Percentiles rank a stretch among this genome's conserved stretches.
These are phyloP conservation scores for Boletus rufocinnamomeus DNA, from an alignment of 768 basidiomycete genomes.

Conservation along the genomic window DNA sequence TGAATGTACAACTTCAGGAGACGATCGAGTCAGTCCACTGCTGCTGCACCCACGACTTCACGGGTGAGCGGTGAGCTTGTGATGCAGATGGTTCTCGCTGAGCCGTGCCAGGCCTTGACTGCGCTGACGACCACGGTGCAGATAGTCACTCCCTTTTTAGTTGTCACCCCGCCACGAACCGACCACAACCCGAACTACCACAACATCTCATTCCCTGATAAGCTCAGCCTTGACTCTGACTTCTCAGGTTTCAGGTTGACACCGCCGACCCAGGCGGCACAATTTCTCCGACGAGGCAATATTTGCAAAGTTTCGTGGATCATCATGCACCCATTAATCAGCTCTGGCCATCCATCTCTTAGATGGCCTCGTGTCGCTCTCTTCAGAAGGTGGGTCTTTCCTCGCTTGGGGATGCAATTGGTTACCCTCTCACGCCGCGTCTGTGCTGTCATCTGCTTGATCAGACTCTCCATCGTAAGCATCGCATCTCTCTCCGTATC, in stretches of 20 bases:
- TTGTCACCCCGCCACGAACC: slow-evolving; percentile 11
- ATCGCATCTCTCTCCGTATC: slow-evolving; percentile 14
- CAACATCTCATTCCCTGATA: neutral
- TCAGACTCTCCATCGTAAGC: neutral
- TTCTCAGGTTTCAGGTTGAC: neutral
- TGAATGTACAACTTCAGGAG: slow-evolving; percentile 18
- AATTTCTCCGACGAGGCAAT: neutral
- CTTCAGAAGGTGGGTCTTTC: slow-evolving; percentile 5
- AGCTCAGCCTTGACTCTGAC: neutral
- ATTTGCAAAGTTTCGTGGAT: neutral
- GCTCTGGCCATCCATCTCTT: slow-evolving; percentile 9
- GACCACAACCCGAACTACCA: slow-evolving; percentile 12
- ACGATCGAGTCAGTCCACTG: slow-evolving; percentile 10
- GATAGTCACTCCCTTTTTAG: slow-evolving; percentile 25
- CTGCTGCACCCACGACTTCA: slow-evolving; percentile 7
- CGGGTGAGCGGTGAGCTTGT: slow-evolving; percentile 11
- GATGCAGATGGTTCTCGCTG: slow-evolving; percentile 27
- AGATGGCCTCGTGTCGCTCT: slow-evolving; percentile 1
- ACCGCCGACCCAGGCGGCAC: neutral
- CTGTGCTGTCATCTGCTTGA: neutral
- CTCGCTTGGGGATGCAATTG: slow-evolving; percentile 7
- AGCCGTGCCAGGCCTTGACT: slow-evolving; percentile 30
- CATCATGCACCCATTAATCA: neutral
- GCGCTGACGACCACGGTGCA: slow-evolving; percentile 34
- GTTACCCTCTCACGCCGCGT: slow-evolving; percentile 14